Conservation (phyloP, 164 flowering plant genomes). For the Magnolia sinica region DNA sequence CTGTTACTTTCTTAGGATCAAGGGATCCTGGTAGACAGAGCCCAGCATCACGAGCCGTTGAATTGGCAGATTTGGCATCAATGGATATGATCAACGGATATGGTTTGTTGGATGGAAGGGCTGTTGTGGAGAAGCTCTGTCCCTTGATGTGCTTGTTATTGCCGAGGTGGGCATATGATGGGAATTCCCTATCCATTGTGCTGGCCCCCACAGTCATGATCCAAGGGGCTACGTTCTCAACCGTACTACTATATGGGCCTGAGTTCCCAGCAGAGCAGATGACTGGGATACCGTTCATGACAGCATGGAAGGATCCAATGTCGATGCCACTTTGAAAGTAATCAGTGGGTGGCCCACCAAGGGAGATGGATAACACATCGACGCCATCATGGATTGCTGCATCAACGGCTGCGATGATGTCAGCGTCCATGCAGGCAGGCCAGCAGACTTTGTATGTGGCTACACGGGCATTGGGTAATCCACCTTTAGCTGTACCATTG, state of each 20-base stretch:
- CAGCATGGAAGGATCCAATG: slow-evolving; percentile 60
- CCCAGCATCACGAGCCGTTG: slow-evolving; percentile 18
- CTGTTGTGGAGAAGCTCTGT: slow-evolving; percentile 53
- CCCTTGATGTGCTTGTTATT: slow-evolving; percentile 22
- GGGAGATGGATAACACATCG: slow-evolving; percentile 42
- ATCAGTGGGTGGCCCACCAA: slow-evolving; percentile 36
- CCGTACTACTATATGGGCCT: slow-evolving; percentile 1
- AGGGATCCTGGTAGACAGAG: slow-evolving; percentile 23
- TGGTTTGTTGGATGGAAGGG: slow-evolving; percentile 23
- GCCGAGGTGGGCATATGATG: slow-evolving; percentile 14
- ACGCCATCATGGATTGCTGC: slow-evolving; percentile 59
- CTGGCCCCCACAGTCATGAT: slow-evolving; percentile 27
- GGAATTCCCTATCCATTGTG: slow-evolving; percentile 16
- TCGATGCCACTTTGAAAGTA: slow-evolving; percentile 39
- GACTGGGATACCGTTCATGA: slow-evolving; percentile 19
- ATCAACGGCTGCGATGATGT: slow-evolving; percentile 52
- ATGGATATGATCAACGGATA: slow-evolving; percentile 26
- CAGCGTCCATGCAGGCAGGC: slow-evolving; percentile 39
- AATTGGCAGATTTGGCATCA: slow-evolving; percentile 31
- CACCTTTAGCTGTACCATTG: slow-evolving; percentile 65
- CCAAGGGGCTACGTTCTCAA: slow-evolving; percentile 26
- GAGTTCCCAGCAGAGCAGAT: slow-evolving; percentile 20
- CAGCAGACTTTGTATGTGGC: slow-evolving; percentile 17
- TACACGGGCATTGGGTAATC: slow-evolving; percentile 46
- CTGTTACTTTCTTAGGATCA: slow-evolving; percentile 43